These are phyloP conservation scores for Boletus eberwhitei DNA, from an alignment of 768 basidiomycete species.

Conservation along the genomic window DNA sequence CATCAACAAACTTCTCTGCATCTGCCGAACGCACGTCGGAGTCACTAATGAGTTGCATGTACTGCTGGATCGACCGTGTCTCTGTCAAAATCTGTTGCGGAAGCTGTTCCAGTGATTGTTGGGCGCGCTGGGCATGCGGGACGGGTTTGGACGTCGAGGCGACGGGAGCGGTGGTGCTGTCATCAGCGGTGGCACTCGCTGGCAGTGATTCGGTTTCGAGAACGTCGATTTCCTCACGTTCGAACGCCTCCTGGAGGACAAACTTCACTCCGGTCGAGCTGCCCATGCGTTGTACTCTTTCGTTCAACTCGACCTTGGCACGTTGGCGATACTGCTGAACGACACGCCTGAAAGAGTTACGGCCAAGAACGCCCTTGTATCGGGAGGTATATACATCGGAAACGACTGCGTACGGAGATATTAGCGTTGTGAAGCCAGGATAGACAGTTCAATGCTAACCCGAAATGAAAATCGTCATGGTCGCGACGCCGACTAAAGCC, in stretches of 20 bases:
- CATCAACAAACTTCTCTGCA: conserved; percentile 4
- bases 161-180: background rate
- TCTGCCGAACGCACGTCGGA: conserved; percentile 6
- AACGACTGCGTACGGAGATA: conserved; percentile 43
- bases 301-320: conserved; percentile 13
- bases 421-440: background rate
- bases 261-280: conserved; percentile 3
- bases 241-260: background rate
- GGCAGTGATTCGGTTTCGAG: background rate
- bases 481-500: conserved; percentile 73
- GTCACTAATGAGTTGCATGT: conserved; percentile 35
- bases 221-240: background rate
- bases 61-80: conserved; percentile 38
- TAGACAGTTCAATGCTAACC: conserved; percentile 37
- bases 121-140: conserved; percentile 16
- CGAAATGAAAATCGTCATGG: conserved; percentile 73
- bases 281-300: conserved; percentile 6
- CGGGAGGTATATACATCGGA: conserved; percentile 63
- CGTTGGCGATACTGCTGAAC: conserved; percentile 44
- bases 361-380: conserved; percentile 57
- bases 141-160: conserved; percentile 5
- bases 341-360: conserved; percentile 42
- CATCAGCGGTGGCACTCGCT: background rate
- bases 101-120: conserved; percentile 36
- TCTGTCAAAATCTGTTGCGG: conserved; percentile 38